phyloP scores from a whole-genome alignment of 1,284 basidiomycete genomes.

The Trichosporon inkin region DNA sequence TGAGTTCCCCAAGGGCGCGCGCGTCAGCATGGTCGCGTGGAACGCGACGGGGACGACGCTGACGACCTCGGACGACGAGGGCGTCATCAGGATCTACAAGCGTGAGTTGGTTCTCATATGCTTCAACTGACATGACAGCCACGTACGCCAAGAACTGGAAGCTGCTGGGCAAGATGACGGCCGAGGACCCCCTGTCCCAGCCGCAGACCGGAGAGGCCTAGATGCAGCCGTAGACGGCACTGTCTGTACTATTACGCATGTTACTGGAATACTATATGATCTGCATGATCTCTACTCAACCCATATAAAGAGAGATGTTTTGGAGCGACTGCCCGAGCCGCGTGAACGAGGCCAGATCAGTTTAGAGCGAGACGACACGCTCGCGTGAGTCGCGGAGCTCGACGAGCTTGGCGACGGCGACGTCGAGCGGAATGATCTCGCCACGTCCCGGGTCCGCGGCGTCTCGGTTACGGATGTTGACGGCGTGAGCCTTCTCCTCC shows the following conservation, averaged over 20 bases:
- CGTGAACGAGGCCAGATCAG: slow-evolving; percentile 2
- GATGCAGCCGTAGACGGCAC: background rate
- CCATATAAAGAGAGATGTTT: slow-evolving; percentile 1
- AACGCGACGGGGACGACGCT: slow-evolving; percentile 68
- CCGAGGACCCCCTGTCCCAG: slow-evolving; percentile 41
- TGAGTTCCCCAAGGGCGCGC: slow-evolving; percentile 74
- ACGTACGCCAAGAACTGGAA: slow-evolving; percentile 50
- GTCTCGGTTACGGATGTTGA: slow-evolving; percentile 93
- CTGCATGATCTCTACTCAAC: slow-evolving; percentile 4
- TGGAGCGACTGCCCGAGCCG: background rate
- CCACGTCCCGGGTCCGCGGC: slow-evolving; percentile 57
- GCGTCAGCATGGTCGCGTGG: slow-evolving; percentile 76
- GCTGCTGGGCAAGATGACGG: slow-evolving; percentile 48
- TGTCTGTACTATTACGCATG: background rate
- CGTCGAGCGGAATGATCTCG: slow-evolving; percentile 45
- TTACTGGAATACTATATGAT: background rate
- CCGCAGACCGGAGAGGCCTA: slow-evolving; percentile 25
- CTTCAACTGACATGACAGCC: slow-evolving; percentile 32
- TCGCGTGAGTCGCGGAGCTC: slow-evolving; percentile 38
- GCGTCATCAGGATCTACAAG: slow-evolving; percentile 82
- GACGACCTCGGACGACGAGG: slow-evolving; percentile 84
- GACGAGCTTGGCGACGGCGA: slow-evolving; percentile 38
- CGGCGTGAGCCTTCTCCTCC: slow-evolving; percentile 75
- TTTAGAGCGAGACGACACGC: slow-evolving; percentile 26
- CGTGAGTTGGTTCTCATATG: slow-evolving; percentile 42